These are phyloP conservation scores for Penicillium flavigenum DNA, from an alignment of 495 filamentous ascomycete genomes.

Conservation along the genomic window DNA sequence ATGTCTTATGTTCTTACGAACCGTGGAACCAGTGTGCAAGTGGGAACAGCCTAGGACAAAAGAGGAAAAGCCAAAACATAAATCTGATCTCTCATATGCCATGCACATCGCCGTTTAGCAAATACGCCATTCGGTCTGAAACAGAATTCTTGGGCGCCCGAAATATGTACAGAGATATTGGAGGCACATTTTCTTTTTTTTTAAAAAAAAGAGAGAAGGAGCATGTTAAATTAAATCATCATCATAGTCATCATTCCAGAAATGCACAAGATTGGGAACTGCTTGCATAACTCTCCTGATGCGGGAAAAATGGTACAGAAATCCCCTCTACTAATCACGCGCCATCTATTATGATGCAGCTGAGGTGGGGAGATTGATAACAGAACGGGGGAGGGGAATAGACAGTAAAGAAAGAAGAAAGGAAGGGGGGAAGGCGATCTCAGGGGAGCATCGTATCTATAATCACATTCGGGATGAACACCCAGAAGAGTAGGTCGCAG, in stretches of 20 bases:
- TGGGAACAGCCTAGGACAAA: neutral
- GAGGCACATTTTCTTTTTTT: neutral
- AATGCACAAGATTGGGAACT: conserved; percentile 6
- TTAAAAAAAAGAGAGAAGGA: neutral
- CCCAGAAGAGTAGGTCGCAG: conserved; percentile 18
- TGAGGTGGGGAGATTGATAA: neutral
- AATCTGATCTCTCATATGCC: conserved; percentile 33
- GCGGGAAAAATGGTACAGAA: neutral
- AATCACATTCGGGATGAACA: conserved; percentile 30
- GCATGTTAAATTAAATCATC: neutral
- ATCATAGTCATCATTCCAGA: conserved; percentile 21
- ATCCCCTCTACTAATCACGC: neutral
- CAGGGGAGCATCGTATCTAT: neutral
- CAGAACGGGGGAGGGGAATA: conserved; percentile 16
- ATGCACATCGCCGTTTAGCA: conserved; percentile 13
- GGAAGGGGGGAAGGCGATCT: neutral
- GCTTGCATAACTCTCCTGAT: conserved; percentile 1
- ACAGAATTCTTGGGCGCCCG: conserved; percentile 14
- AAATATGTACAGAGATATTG: conserved; percentile 21
- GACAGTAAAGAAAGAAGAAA: conserved; percentile 5
- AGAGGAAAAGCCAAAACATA: conserved; percentile 9
- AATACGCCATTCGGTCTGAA: conserved; percentile 11
- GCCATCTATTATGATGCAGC: neutral
- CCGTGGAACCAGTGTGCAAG: conserved; percentile 1
- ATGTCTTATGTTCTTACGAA: neutral